These are phyloP conservation scores for Alternaria arbusti DNA, from an alignment of 2,329 filamentous ascomycete genomes.

Conservation along the genomic window DNA sequence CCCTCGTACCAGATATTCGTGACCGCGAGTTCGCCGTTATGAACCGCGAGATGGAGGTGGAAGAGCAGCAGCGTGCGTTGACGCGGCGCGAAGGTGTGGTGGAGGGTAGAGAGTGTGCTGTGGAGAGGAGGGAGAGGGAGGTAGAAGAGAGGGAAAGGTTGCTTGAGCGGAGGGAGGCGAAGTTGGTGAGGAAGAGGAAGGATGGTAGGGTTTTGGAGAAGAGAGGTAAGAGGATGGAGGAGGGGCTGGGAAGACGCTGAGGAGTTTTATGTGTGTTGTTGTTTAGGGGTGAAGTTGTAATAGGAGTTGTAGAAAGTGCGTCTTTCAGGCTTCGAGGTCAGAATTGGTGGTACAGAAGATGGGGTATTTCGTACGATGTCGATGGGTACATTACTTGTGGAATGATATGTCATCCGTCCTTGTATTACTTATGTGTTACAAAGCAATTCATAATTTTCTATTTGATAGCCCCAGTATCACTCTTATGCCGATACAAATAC, in stretches of 20 bases:
- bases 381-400: not conserved
- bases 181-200: not conserved
- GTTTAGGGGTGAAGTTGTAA: not conserved
- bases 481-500: not conserved
- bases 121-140: not conserved
- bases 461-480: accelerated
- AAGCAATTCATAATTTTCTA: accelerated
- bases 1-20: too few species aligned
- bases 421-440: not conserved
- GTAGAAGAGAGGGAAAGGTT: not conserved
- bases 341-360: not conserved
- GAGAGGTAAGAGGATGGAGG: not conserved
- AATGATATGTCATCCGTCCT: not conserved
- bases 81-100: not conserved
- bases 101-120: not conserved
- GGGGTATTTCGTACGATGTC: not conserved
- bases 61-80: not conserved
- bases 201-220: not conserved
- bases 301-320: not conserved
- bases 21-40: not conserved
- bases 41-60: not conserved
- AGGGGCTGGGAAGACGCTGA: not conserved
- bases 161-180: not conserved
- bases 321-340: not conserved
- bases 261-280: not conserved